phyloP scores from a whole-genome alignment of 1,284 basidiomycete species.

The Cutaneotrichosporon dermatis region DNA sequence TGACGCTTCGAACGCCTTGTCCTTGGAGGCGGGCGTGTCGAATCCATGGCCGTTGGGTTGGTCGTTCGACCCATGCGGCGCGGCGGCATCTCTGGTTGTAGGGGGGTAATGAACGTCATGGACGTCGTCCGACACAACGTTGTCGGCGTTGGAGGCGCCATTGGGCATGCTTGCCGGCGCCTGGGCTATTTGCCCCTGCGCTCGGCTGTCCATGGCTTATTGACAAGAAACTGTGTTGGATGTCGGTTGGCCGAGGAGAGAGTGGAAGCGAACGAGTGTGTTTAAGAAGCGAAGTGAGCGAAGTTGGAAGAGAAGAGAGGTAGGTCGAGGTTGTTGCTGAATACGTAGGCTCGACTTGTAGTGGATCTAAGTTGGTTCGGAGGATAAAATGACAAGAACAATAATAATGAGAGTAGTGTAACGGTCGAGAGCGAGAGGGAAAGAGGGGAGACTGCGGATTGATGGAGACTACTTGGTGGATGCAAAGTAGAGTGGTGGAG shows the following conservation, averaged over 20 bases:
- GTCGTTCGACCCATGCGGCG: not conserved
- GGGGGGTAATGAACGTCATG: not conserved
- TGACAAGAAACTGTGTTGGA: not conserved
- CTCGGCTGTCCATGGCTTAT: not conserved
- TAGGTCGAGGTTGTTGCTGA: too few species aligned
- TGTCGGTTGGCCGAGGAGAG: not conserved
- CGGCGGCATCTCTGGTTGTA: not conserved
- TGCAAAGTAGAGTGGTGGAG: too few species aligned
- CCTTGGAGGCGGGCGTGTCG: not conserved
- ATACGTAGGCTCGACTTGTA: too few species aligned
- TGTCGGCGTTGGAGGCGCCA: not conserved
- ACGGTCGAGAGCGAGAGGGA: too few species aligned
- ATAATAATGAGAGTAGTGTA: too few species aligned
- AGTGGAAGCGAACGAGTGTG: not conserved
- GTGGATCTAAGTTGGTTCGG: too few species aligned
- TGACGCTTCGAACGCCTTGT: not conserved
- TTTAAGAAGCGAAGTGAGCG: not conserved
- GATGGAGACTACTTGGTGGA: too few species aligned
- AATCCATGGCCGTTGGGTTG: not conserved
- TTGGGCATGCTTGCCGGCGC: conserved; percentile 1
- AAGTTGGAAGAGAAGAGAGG: not conserved
- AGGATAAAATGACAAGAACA: too few species aligned
- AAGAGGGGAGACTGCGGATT: too few species aligned
- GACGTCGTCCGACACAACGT: not conserved
- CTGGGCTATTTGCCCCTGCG: not conserved